Conservation (phyloP, 2,329 filamentous ascomycete species). For the Alternaria ethzedia region DNA sequence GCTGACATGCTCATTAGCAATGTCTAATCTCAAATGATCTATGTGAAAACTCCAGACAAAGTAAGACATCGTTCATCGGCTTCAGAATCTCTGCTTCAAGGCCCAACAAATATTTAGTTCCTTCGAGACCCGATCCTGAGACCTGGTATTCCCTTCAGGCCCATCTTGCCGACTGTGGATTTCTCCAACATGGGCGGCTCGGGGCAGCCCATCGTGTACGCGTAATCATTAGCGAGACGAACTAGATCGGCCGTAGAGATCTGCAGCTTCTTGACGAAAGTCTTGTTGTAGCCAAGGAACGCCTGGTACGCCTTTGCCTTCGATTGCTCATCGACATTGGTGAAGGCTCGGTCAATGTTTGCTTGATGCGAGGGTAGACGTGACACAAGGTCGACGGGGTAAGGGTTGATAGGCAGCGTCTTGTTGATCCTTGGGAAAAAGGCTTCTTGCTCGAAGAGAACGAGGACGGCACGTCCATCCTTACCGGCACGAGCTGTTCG, state of each 20-base stretch:
- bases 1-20: conserved; percentile 3
- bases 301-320: conserved; percentile 56
- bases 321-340: conserved; percentile 47
- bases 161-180: conserved; percentile 56
- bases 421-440: conserved; percentile 60
- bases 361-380: conserved; percentile 41
- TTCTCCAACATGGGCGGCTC: conserved; percentile 56
- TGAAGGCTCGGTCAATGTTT: conserved; percentile 44
- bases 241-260: conserved; percentile 50
- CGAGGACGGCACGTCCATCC: conserved; percentile 60
- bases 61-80: neutral
- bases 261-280: conserved; percentile 52
- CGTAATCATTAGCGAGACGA: conserved; percentile 52
- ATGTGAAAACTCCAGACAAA: conserved; percentile 11
- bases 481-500: conserved; percentile 52
- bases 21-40: conserved; percentile 2
- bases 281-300: conserved; percentile 57
- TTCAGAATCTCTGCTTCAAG: neutral
- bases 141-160: conserved; percentile 54
- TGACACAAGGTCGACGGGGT: conserved; percentile 52
- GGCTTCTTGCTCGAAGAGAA: conserved; percentile 59
- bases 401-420: conserved; percentile 58
- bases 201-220: conserved; percentile 52
- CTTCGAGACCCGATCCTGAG: conserved; percentile 42
- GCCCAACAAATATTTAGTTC: neutral